Evolutionary conservation across 2,329 filamentous ascomycete genomes (phyloP).

Genomic region (Colletotrichum acutatum): DNA sequence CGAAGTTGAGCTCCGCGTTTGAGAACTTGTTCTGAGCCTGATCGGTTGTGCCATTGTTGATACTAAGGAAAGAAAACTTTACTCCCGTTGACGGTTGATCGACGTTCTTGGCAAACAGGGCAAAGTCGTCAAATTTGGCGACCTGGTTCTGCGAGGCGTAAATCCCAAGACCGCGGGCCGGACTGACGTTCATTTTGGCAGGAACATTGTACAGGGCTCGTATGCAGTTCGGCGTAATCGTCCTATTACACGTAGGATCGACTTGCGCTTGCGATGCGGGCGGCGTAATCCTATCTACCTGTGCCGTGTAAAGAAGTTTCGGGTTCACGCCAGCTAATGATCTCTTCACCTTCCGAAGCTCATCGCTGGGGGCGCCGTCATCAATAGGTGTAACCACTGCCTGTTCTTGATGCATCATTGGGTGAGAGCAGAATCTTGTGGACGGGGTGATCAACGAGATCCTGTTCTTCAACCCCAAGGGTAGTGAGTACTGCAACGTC

Average conservation of each 20-base stretch:
- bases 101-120: conserved; percentile 65
- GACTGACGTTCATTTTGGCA: conserved; percentile 49
- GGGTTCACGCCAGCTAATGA: neutral
- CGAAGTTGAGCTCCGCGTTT: conserved; percentile 50
- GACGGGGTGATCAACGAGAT: conserved; percentile 63
- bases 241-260: conserved; percentile 46
- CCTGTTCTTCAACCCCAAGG: neutral
- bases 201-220: conserved; percentile 57
- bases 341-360: conserved; percentile 15
- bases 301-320: neutral
- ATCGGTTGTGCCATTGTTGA: conserved; percentile 60
- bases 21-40: conserved; percentile 53
- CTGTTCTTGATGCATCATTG: conserved; percentile 42
- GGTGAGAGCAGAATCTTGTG: conserved; percentile 41
- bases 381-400: neutral
- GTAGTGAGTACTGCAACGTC: conserved; percentile 44
- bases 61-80: conserved; percentile 66
- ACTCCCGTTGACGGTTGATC: conserved; percentile 61
- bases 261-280: neutral
- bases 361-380: neutral
- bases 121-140: conserved; percentile 64
- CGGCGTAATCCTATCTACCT: neutral
- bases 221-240: conserved; percentile 57
- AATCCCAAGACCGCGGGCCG: conserved; percentile 13
- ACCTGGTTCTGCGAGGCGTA: conserved; percentile 57